Base-by-base conservation (phyloP, 345 rosid genomes). In the Clausena lansium region DNA sequence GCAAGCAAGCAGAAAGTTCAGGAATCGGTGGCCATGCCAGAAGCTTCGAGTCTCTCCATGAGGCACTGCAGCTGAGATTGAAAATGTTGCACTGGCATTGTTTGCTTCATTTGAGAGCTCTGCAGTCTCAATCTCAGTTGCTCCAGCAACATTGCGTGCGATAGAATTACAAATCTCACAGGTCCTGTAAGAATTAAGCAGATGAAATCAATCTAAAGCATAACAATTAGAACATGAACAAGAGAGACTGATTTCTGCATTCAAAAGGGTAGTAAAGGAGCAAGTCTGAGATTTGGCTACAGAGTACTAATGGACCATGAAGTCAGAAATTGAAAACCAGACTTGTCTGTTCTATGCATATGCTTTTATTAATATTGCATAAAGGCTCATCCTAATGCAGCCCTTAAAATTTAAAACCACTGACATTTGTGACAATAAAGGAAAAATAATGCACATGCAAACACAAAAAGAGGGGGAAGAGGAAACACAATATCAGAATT, bases 131-230 rank as follows among this genome's bases (percentile, higher is more conserved):
- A 74, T 54, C 70, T 89, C 98, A 50, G 41, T 82, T 30, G 84
- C 83, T 41, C 87, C 87, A n/a, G 84, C 83, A 22, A 94, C 91
- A 80, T 96, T 96, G 72, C 80, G 84, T 3, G 98, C 98, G 7
- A 88, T 52, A 25, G 98, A 86, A 71, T 89, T 87, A 76, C 98
- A 94, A 60, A 96, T 92, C 94, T 96, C 99, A 57, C 99, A 96
- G 30, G 85, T 86, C 94, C 98, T 96, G 80, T 8, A 39, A 82
- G 22, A 64, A 28, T 55, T 9, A 63, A 80, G 50, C 62, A 69
- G 63, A 28, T 5, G 13, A 4, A 36, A 74, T 71, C 14, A 73
- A 72, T 33, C 80, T 7, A 38, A 50, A 7, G 45, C 33, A 0
- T 38, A 15, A 11, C 1, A 30, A 38, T 35, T n/a, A 30, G 64